These are phyloP conservation scores for Besnoitia besnoiti DNA, from an alignment of 169 alveolate species.

Conservation along the genomic window DNA sequence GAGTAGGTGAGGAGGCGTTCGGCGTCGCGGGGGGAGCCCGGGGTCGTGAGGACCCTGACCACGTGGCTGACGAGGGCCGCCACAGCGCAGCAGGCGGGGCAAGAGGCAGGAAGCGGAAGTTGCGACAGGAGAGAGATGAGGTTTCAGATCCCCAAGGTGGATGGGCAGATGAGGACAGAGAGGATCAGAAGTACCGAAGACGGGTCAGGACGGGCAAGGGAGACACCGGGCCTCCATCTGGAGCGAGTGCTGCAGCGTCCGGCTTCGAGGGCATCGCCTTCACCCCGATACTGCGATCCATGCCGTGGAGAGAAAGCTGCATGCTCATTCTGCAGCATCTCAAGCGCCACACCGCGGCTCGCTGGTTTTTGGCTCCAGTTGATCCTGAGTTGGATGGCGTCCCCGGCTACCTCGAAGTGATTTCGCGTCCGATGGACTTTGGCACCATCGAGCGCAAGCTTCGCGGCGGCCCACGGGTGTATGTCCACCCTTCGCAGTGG, in stretches of 20 bases:
- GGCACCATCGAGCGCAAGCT: constrained; percentile 79
- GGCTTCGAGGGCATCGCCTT: neutral
- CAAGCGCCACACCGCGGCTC: constrained; percentile 71
- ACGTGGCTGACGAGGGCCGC: neutral
- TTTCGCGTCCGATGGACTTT: constrained; percentile 82
- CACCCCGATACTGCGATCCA: neutral
- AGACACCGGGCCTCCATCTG: neutral
- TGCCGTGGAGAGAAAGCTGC: constrained; percentile 73
- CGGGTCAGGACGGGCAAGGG: neutral
- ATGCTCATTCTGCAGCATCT: constrained; percentile 75
- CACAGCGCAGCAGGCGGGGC: neutral
- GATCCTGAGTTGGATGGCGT: constrained; percentile 91
- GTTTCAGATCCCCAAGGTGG: neutral
- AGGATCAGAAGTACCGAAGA: neutral
- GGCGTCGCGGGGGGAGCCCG: neutral
- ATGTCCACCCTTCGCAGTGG: constrained; percentile 89
- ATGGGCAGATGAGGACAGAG: neutral
- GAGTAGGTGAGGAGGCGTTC: neutral
- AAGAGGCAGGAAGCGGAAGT: constrained; percentile 10
- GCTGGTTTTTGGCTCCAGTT: constrained; percentile 90
- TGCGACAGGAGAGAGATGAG: neutral
- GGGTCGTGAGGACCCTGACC: neutral
- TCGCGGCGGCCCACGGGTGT: constrained; percentile 69
- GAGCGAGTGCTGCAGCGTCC: neutral
- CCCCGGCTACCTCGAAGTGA: constrained; percentile 82